phyloP scores from a whole-genome alignment of 2,329 filamentous ascomycete genomes.

The Diaporthe humulicola region DNA sequence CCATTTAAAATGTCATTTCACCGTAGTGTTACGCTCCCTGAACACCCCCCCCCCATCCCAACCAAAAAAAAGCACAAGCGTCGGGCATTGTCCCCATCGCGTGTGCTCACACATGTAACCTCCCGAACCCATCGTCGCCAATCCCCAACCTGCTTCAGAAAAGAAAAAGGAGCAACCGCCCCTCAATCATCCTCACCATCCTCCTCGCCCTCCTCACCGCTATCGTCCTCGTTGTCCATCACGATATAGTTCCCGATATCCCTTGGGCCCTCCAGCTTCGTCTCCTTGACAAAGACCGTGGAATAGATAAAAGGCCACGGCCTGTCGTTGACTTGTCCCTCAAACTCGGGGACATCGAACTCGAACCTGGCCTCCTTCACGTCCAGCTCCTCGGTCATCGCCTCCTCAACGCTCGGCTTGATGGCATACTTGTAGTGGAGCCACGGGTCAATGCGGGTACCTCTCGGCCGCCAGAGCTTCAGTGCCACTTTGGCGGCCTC shows the following conservation, averaged over 20 bases:
- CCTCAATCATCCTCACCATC: constrained; percentile 20
- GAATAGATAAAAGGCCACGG: constrained; percentile 32
- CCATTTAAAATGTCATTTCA: constrained; percentile 1
- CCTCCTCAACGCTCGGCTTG: neutral
- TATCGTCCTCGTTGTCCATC: neutral
- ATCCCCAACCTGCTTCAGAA: neutral
- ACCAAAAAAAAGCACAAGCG: neutral
- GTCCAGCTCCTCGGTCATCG: neutral
- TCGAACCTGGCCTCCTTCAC: constrained; percentile 5
- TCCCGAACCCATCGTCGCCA: neutral
- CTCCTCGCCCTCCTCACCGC: neutral
- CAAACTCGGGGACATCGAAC: neutral
- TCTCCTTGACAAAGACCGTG: constrained; percentile 6
- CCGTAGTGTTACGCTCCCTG: neutral
- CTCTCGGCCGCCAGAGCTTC: constrained; percentile 19
- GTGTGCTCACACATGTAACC: neutral
- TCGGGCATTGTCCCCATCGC: neutral
- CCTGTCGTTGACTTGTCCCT: constrained; percentile 3
- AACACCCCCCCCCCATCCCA: too few species aligned
- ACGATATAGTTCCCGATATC: constrained; percentile 22
- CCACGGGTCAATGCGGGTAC: neutral
- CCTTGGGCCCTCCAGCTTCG: constrained; percentile 24
- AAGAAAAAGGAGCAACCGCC: neutral
- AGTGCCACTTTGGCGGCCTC: constrained; percentile 23
- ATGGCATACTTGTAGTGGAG: neutral